Evolutionary conservation across 75 land plant species (phyloP).

Genomic region (Isoetes taiwanensis): DNA sequence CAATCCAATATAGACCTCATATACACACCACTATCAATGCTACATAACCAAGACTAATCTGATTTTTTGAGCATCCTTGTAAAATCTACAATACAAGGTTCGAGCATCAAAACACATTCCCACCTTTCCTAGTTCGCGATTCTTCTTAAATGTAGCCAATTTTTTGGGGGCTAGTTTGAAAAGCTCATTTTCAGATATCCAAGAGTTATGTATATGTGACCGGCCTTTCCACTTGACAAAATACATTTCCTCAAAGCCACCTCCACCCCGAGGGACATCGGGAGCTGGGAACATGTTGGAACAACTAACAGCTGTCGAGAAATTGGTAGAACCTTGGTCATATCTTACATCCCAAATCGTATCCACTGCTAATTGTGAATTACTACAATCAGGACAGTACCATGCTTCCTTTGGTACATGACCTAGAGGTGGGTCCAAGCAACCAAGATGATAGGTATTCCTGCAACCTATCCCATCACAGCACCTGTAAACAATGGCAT

Average conservation of each 20-base stretch:
- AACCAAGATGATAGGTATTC: slow-evolving; percentile 45
- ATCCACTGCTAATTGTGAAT: slow-evolving; percentile 27
- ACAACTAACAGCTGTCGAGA: not conserved
- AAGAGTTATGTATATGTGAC: slow-evolving; percentile 57
- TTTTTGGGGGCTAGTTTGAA: slow-evolving; percentile 33
- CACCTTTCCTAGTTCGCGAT: slow-evolving; percentile 36
- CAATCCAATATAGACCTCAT: too few species aligned
- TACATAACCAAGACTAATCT: too few species aligned
- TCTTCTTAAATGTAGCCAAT: slow-evolving; percentile 29
- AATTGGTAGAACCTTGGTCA: not conserved
- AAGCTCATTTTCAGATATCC: slow-evolving; percentile 46
- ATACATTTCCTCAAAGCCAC: slow-evolving; percentile 29
- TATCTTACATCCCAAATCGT: slow-evolving; percentile 49
- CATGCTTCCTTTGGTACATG: slow-evolving; percentile 40
- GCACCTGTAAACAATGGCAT: slow-evolving; percentile 32
- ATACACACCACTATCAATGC: too few species aligned
- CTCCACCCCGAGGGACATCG: slow-evolving; percentile 9
- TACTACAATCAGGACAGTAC: slow-evolving; percentile 44
- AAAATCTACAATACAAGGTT: too few species aligned
- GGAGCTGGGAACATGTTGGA: not conserved
- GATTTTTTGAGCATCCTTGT: too few species aligned
- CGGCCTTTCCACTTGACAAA: slow-evolving; percentile 61
- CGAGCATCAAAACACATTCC: too few species aligned
- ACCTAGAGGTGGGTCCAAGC: slow-evolving; percentile 56
- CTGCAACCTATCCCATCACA: slow-evolving; percentile 65